Evolutionary conservation across 805 yeast species (phyloP).

Genomic region (Nakazawaea laoshanensis): DNA sequence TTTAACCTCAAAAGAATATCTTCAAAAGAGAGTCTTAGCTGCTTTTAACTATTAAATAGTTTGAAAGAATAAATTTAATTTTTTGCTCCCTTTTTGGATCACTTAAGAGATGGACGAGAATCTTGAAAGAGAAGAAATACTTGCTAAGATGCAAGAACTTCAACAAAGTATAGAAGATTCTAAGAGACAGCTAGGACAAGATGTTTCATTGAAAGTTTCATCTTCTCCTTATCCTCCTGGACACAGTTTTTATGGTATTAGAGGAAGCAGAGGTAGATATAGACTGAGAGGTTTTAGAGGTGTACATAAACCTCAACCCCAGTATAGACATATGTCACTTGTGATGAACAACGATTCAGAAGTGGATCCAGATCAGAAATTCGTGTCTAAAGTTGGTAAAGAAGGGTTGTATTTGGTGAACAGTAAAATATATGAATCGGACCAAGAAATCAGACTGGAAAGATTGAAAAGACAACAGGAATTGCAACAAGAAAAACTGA

Average conservation of each 20-base stretch:
- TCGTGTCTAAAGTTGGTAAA: slow-evolving; percentile 23
- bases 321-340: slow-evolving; percentile 23
- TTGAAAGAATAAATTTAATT: slow-evolving; percentile 1
- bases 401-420: slow-evolving; percentile 32
- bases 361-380: slow-evolving; percentile 7
- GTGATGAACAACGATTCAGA: slow-evolving; percentile 17
- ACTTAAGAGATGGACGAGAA: no score
- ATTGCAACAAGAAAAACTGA: slow-evolving; percentile 12
- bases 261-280: slow-evolving; percentile 14
- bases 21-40: slow-evolving; percentile 30
- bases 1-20: slow-evolving; percentile 53
- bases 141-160: slow-evolving; percentile 11
- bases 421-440: slow-evolving; percentile 25
- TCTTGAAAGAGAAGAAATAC: no score
- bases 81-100: no score
- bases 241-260: slow-evolving; percentile 9
- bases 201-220: background rate
- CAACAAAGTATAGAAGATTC: slow-evolving; percentile 6
- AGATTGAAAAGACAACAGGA: slow-evolving; percentile 16
- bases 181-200: slow-evolving; percentile 1
- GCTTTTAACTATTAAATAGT: slow-evolving; percentile 8
- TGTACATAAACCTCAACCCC: slow-evolving; percentile 8
- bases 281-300: slow-evolving; percentile 18
- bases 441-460: slow-evolving; percentile 16
- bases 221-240: slow-evolving; percentile 1